Evolutionary conservation across 2,329 filamentous ascomycete species (phyloP).

Genomic region (Aquanectria penicillioides): DNA sequence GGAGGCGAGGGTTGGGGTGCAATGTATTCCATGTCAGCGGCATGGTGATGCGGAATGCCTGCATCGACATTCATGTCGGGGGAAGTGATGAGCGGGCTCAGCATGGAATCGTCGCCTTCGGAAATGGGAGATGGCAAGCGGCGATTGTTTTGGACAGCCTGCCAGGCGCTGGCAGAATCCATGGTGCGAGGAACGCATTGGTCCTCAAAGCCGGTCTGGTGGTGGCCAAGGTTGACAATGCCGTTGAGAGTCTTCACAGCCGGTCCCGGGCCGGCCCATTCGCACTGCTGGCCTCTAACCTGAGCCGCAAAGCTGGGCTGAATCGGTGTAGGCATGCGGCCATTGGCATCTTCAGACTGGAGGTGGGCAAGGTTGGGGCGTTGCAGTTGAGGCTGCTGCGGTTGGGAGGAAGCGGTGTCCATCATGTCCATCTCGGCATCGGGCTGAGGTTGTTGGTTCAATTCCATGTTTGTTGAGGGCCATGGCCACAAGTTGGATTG

Average conservation of each 20-base stretch:
- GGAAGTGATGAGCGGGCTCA: conserved; percentile 46
- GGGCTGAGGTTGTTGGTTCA: conserved; percentile 27
- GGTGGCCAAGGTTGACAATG: conserved; percentile 51
- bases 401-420: conserved; percentile 47
- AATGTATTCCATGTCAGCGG: conserved; percentile 35
- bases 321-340: conserved; percentile 69
- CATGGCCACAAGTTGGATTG: conserved; percentile 47
- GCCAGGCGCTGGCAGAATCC: conserved; percentile 59
- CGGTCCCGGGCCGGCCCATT: conserved; percentile 47
- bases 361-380: conserved; percentile 22
- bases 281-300: conserved; percentile 62
- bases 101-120: conserved; percentile 61
- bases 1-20: conserved; percentile 36
- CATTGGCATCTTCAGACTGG: conserved; percentile 44
- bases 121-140: conserved; percentile 70
- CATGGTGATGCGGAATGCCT: conserved; percentile 47
- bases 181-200: conserved; percentile 61
- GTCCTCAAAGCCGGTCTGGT: conserved; percentile 53
- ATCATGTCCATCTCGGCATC: conserved; percentile 64
- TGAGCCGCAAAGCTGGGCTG: conserved; percentile 66
- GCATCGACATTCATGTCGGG: conserved; percentile 46
- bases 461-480: conserved; percentile 38
- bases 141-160: conserved; percentile 62
- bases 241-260: conserved; percentile 48
- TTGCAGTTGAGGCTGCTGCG: conserved; percentile 20